phyloP scores from a whole-genome alignment of 2,329 filamentous ascomycete genomes.

The Trichoderma guizhouense region DNA sequence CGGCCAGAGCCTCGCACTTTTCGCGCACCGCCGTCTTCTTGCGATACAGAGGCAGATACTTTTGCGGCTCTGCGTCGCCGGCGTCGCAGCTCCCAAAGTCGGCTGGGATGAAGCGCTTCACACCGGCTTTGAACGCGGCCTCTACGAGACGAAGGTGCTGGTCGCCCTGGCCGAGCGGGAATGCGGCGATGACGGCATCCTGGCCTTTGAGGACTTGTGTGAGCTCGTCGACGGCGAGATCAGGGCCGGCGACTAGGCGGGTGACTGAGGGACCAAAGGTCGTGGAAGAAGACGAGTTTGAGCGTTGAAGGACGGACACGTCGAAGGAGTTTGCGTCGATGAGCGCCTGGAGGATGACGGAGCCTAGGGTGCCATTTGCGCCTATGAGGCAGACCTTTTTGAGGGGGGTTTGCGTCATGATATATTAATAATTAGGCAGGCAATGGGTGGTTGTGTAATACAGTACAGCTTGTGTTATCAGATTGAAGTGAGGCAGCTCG shows the following conservation, averaged over 20 bases:
- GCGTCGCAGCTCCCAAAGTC: conserved; percentile 50
- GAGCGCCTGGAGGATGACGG: conserved; percentile 37
- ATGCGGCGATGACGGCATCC: conserved; percentile 51
- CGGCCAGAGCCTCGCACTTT: conserved; percentile 31
- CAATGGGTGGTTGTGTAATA: background rate
- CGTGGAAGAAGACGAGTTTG: conserved; percentile 29
- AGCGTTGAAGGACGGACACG: conserved; percentile 54
- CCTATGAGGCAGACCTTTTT: conserved; percentile 36
- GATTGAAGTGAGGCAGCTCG: background rate
- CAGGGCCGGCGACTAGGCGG: conserved; percentile 29
- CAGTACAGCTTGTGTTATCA: background rate
- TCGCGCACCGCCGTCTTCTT: conserved; percentile 34
- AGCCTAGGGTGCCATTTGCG: conserved; percentile 40
- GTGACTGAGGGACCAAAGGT: conserved; percentile 17
- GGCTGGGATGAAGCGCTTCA: conserved; percentile 59
- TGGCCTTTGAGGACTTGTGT: conserved; percentile 49
- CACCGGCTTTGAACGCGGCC: conserved; percentile 56
- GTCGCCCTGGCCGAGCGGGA: conserved; percentile 43
- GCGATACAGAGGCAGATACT: conserved; percentile 33
- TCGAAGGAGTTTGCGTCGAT: conserved; percentile 40
- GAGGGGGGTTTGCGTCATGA: conserved; percentile 21
- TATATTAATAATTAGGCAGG: background rate
- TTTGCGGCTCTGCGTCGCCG: conserved; percentile 33
- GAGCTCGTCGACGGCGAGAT: conserved; percentile 37
- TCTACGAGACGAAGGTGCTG: conserved; percentile 49